Conservation (phyloP, 2,329 filamentous ascomycete species). For the Curvularia eragrostidis region DNA sequence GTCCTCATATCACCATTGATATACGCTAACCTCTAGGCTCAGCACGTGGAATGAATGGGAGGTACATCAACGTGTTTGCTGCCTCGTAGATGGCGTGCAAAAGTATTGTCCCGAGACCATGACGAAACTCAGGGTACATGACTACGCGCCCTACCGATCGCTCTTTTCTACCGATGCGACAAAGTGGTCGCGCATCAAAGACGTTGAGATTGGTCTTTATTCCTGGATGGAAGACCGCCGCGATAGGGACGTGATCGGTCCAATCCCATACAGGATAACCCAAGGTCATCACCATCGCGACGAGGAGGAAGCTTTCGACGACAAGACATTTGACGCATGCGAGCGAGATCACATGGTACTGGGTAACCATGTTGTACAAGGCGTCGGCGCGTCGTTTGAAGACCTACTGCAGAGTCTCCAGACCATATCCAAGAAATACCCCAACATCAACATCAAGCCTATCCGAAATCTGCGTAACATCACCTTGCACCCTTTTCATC, state of each 20-base stretch:
- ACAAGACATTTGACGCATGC: slow-evolving; percentile 44
- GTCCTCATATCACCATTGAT: not conserved
- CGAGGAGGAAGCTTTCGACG: slow-evolving; percentile 46
- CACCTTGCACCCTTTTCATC: slow-evolving; percentile 44
- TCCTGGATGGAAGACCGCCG: slow-evolving; percentile 47
- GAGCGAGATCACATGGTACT: slow-evolving; percentile 45
- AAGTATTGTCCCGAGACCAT: slow-evolving; percentile 41
- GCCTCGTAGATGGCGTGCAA: slow-evolving; percentile 43
- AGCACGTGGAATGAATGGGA: slow-evolving; percentile 49
- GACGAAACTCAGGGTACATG: slow-evolving; percentile 44
- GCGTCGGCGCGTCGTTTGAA: slow-evolving; percentile 43
- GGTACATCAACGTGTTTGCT: slow-evolving; percentile 48
- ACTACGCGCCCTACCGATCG: slow-evolving; percentile 46
- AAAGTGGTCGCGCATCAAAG: slow-evolving; percentile 39
- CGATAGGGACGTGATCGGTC: slow-evolving; percentile 43
- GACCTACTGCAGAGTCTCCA: slow-evolving; percentile 42
- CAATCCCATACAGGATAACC: slow-evolving; percentile 43
- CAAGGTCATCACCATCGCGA: slow-evolving; percentile 44
- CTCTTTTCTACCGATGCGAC: slow-evolving; percentile 44
- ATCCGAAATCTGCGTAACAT: slow-evolving; percentile 38
- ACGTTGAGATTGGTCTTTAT: slow-evolving; percentile 44
- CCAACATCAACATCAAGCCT: slow-evolving; percentile 43
- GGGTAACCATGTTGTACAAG: slow-evolving; percentile 45
- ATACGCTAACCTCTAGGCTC: slow-evolving; percentile 14
- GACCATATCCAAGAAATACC: slow-evolving; percentile 40